phyloP scores from a whole-genome alignment of 352 stramenopile species.

The Globisporangium spiculum region DNA sequence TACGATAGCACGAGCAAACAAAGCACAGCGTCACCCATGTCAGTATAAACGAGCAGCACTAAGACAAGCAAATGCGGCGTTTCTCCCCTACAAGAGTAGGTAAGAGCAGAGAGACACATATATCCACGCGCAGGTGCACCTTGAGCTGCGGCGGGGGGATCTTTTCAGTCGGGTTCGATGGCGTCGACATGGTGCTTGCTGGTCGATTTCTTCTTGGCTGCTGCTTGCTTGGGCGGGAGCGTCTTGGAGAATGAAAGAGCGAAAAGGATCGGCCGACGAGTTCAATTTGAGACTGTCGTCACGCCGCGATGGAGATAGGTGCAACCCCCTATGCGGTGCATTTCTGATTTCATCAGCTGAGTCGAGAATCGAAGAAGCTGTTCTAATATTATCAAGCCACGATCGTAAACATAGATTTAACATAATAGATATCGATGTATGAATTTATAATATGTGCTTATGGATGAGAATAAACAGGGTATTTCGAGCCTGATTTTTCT shows the following conservation, averaged over 20 bases:
- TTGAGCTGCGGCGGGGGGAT: constrained; percentile 49
- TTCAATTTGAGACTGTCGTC: constrained; percentile 6
- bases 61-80: neutral
- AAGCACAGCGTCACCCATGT: neutral
- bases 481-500: constrained; percentile 8
- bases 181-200: constrained; percentile 35
- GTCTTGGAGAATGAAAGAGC: neutral
- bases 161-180: constrained; percentile 66
- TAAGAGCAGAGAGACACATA: neutral
- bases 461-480: neutral
- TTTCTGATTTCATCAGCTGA: neutral
- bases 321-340: neutral
- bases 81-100: neutral
- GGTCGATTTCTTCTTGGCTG: constrained; percentile 1
- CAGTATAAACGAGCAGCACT: neutral
- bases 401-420: too few species aligned
- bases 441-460: neutral
- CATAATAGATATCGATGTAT: neutral
- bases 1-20: neutral
- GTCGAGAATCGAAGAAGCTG: too few species aligned
- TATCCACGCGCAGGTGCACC: constrained; percentile 17
- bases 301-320: neutral
- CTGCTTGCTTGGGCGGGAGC: constrained; percentile 9
- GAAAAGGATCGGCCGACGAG: neutral
- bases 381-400: too few species aligned